Evolutionary conservation across 805 yeast species (phyloP), one percentile per base, ranked within the genome.

Genomic region (Ogataea ramenticola): DNA sequence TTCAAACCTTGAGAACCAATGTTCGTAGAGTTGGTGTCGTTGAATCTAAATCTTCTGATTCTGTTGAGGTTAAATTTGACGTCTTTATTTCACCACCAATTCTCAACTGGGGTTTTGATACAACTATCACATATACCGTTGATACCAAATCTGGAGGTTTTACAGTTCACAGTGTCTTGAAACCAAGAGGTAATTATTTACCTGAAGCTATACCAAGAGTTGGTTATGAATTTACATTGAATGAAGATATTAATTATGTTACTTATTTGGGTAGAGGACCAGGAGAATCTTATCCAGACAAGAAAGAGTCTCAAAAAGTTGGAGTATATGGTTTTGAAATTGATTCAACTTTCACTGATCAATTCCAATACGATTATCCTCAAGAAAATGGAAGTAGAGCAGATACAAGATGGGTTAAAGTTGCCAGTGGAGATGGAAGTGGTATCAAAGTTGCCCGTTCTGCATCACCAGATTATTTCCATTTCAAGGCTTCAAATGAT

Each of bases 251-350:
- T n/a, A 46, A 46, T 16, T 16, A 31, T 11, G 62, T 54, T 2
- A 41, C 35, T 22, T 65, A 68, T 68, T 55, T 57, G 33, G 70
- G 70, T 5, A 45, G 61, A 17, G 67, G 67, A 9, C 67, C 66
- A 8, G 65, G 58, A 7, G 69, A 65, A 46, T 51, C 63, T 22
- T 65, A 65, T 46, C 46, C 57, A 15, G 70, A 65, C 44, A 58
- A 61, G 43, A 51, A 54, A 34, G 53, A 49, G 17, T 60, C 58
- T 14, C 58, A 54, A 26, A 49, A 41, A 36, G 37, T 61, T 32
- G 69, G 66, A 5, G 31, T 55, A 2, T 52, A 52, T 43, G 36
- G 38, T 10, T 30, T 43, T n/a, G 29, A 46, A 3, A 51, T 46
- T 17, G 46, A 38, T 4, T 50, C 51, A 1, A 15, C 12, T 4